Percentiles rank a stretch among this genome's conserved stretches.
Conservation (phyloP, 495 filamentous ascomycete species). For the Aspergillus baeticus region DNA sequence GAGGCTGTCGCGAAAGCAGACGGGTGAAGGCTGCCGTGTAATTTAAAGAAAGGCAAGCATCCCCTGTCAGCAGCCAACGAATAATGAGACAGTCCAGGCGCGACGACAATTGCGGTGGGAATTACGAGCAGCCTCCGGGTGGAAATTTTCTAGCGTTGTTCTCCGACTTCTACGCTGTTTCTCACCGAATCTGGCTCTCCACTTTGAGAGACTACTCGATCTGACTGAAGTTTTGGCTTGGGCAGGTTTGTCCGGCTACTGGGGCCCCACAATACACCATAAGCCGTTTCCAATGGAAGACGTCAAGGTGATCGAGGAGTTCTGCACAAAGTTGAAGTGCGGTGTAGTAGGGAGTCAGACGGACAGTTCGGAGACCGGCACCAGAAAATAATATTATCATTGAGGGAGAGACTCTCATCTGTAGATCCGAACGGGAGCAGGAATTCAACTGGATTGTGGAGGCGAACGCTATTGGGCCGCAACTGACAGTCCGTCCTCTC, state of each 20-base stretch:
- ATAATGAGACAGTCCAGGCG: conserved; percentile 7
- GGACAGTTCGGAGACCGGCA: not conserved
- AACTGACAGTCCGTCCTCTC: conserved; percentile 13
- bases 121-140: conserved; percentile 9
- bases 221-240: too few relatives aligned
- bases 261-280: too few relatives aligned
- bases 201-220: not conserved
- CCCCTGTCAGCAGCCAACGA: conserved; percentile 9
- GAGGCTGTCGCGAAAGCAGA: conserved; percentile 2
- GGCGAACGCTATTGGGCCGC: conserved; percentile 23
- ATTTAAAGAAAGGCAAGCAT: conserved; percentile 12
- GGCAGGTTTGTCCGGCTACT: too few relatives aligned
- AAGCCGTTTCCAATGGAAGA: too few relatives aligned
- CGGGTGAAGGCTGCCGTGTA: not conserved
- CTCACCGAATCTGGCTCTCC: conserved; percentile 12
- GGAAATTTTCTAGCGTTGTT: conserved; percentile 25
- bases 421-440: conserved; percentile 9
- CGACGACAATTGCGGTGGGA: not conserved
- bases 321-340: conserved; percentile 2
- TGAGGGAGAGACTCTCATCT: conserved; percentile 13
- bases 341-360: not conserved
- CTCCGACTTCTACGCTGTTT: conserved; percentile 16
- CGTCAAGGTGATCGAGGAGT: too few relatives aligned
- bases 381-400: not conserved
- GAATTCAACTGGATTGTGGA: conserved; percentile 18